A percentile compares a stretch with the other conserved stretches of the same genome.
Conservation (phyloP, 768 basidiomycete genomes). For the Scleroderma citrinum region DNA sequence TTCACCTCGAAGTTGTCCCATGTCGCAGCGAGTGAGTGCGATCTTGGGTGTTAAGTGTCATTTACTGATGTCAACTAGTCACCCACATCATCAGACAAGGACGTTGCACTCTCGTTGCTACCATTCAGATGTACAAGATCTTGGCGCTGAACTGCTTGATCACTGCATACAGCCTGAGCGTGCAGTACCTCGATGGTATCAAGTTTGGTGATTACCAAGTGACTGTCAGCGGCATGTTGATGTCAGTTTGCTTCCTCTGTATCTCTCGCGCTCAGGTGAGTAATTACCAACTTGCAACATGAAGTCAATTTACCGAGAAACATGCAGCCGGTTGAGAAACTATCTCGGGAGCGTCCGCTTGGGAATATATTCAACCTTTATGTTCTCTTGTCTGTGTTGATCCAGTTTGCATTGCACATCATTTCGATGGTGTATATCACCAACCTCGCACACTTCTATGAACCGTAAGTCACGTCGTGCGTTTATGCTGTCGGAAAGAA, state of each 20-base stretch:
- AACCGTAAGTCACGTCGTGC: slow-evolving; percentile 50
- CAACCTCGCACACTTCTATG: slow-evolving; percentile 66
- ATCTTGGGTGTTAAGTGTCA: neutral
- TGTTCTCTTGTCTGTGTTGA: slow-evolving; percentile 82
- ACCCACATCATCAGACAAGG: slow-evolving; percentile 98
- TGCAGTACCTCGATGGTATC: slow-evolving; percentile 97
- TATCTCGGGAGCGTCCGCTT: slow-evolving; percentile 88
- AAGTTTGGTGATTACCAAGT: slow-evolving; percentile 99
- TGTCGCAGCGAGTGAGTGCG: slow-evolving; percentile 82
- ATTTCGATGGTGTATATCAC: slow-evolving; percentile 90
- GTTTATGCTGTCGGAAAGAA: neutral
- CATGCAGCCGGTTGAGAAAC: slow-evolving; percentile 94
- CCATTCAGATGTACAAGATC: slow-evolving; percentile 99
- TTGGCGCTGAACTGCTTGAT: slow-evolving; percentile 96
- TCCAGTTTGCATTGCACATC: slow-evolving; percentile 95
- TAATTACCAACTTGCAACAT: neutral
- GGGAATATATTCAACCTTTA: slow-evolving; percentile 97
- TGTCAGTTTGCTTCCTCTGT: slow-evolving; percentile 98
- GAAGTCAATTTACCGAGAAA: slow-evolving; percentile 1
- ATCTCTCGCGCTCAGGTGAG: slow-evolving; percentile 94
- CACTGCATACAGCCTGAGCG: slow-evolving; percentile 96
- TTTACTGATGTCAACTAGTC: slow-evolving; percentile 41
- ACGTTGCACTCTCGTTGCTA: slow-evolving; percentile 96
- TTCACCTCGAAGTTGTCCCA: slow-evolving; percentile 99
- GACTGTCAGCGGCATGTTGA: slow-evolving; percentile 85